These are phyloP conservation scores for Globisporangium acanthophoron DNA, from an alignment of 352 stramenopile genomes.

Conservation along the genomic window DNA sequence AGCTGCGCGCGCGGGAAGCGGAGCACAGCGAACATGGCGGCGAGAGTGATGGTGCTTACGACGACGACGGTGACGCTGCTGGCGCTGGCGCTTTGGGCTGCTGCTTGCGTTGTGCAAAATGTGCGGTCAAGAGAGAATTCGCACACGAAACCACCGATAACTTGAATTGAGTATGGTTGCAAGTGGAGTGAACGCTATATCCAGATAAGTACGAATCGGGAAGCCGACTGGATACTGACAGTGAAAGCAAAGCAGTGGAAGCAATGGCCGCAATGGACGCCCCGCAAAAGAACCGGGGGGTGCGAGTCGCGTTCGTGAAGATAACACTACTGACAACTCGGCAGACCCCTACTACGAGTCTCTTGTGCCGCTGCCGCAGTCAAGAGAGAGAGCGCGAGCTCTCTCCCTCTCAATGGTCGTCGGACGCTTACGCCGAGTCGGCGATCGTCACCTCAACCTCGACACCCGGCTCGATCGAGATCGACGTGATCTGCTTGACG, in stretches of 20 bases:
- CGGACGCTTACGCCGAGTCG: constrained; percentile 76
- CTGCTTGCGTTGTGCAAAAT: background rate
- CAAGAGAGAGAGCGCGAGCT: constrained; percentile 1
- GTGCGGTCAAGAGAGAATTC: constrained; percentile 2
- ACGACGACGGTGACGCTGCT: no score
- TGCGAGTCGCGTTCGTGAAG: constrained; percentile 1
- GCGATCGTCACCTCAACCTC: constrained; percentile 98
- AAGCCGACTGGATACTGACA: background rate
- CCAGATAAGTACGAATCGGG: background rate
- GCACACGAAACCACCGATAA: background rate
- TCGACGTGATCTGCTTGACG: constrained; percentile 99
- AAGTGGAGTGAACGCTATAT: background rate
- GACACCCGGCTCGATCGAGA: constrained; percentile 98
- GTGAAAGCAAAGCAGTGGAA: background rate
- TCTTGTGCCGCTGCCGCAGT: constrained; percentile 1
- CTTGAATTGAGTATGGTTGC: background rate
- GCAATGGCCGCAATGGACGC: background rate
- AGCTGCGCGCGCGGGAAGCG: constrained; percentile 39
- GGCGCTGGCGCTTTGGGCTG: background rate
- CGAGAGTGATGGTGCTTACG: background rate
- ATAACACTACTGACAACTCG: background rate
- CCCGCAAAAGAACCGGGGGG: background rate
- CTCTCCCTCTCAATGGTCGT: background rate
- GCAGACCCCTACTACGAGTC: background rate
- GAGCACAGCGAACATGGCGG: constrained; percentile 24